phyloP scores from a whole-genome alignment of 2,329 filamentous ascomycete genomes.

The Colletotrichum sidae region DNA sequence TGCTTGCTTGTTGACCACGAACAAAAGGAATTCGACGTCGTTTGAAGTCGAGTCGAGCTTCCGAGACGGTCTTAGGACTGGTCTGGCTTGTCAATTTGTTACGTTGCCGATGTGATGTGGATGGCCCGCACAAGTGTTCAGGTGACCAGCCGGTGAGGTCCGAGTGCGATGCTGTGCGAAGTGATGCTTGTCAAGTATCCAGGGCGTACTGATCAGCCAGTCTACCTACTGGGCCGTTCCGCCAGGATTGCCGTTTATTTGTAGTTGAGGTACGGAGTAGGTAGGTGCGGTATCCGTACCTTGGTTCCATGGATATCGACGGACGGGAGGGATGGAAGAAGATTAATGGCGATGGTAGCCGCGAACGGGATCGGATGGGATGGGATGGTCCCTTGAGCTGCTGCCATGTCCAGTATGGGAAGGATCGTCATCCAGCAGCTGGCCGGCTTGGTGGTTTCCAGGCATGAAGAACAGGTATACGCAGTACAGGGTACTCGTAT shows the following conservation, averaged over 20 bases:
- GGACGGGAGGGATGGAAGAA: no score
- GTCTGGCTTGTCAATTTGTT: constrained; percentile 34
- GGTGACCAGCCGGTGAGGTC: constrained; percentile 33
- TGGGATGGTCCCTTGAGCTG: no score
- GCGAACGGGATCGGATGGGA: no score
- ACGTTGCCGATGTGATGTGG: constrained; percentile 23
- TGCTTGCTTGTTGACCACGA: constrained; percentile 12
- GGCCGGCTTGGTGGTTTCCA: no score
- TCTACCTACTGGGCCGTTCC: constrained; percentile 14
- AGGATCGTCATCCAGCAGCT: no score
- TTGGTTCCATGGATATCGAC: no score
- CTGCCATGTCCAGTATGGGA: no score
- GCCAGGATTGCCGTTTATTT: constrained; percentile 4
- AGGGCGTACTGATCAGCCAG: no score
- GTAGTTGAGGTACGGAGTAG: no score
- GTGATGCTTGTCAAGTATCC: not conserved
- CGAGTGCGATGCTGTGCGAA: constrained; percentile 22
- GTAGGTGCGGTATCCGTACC: no score
- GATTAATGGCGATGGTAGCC: no score
- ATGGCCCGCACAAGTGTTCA: constrained; percentile 29
- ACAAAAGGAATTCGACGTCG: not conserved
- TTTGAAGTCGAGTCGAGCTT: not conserved
- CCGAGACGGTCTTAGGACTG: constrained; percentile 11
- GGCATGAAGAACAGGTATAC: constrained; percentile 1
- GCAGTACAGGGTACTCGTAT: not conserved